Conservation (phyloP, 352 stramenopile genomes). For the Pythium guiyangense region DNA sequence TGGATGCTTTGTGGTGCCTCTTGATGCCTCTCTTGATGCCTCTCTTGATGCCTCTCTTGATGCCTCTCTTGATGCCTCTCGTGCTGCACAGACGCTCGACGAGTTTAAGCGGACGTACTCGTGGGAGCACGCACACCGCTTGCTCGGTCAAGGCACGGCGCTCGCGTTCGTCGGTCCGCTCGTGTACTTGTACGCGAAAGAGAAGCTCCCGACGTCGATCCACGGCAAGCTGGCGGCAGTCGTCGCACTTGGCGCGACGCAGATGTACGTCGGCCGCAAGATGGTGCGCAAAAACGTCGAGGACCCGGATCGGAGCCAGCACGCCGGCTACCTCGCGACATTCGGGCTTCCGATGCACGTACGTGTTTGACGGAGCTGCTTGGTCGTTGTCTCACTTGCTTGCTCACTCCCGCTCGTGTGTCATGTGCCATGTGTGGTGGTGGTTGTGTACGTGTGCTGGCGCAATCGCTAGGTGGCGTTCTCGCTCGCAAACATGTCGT, state of each 20-base stretch:
- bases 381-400: neutral
- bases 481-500: conserved; percentile 57
- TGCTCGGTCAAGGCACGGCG: conserved; percentile 90
- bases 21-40: too few species aligned
- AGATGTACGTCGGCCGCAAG: conserved; percentile 45
- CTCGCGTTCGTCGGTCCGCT: conserved; percentile 89
- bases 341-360: conserved; percentile 49
- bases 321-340: conserved; percentile 13
- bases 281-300: conserved; percentile 45
- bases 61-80: neutral
- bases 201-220: conserved; percentile 49
- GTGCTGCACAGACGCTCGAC: conserved; percentile 85
- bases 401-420: neutral
- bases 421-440: too few species aligned
- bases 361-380: conserved; percentile 7
- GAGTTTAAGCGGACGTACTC: conserved; percentile 97
- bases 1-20: too few species aligned
- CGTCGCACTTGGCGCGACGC: conserved; percentile 34
- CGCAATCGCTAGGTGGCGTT: conserved; percentile 35
- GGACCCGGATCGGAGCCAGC: conserved; percentile 14
- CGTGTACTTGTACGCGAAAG: conserved; percentile 86
- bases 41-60: too few species aligned
- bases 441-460: neutral
- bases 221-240: conserved; percentile 38
- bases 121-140: conserved; percentile 88